Evolutionary conservation across 116 monocot genomes (phyloP), one percentile per base, ranked within the genome.

Genomic region (Iris pallida): DNA sequence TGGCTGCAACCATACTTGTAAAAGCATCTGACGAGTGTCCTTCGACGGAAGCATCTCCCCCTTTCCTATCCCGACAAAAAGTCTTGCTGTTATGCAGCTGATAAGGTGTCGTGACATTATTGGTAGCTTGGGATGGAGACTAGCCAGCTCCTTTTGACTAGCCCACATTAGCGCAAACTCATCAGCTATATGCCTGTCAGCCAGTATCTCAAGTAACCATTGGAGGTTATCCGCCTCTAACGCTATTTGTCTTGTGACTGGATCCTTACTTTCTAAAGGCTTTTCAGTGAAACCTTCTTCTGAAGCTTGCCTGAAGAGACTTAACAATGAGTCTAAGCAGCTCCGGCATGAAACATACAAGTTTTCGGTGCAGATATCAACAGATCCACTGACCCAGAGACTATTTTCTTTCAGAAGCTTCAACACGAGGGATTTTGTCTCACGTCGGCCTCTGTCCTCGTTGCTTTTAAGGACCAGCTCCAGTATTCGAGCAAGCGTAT

Each of bases 31-130:
- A 1, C 90, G 68, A 10, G 77, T 84, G 17, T 95, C 90, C 74
- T 83, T 95, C 2, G 75, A 79, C 3, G 95, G 88, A 75, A 95
- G 90, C 68, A 95, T 83, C 70, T 95, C 95, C 56, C 95, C 95
- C 78, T 63, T 88, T 48, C 95, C 95, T 43, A 95, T 87, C 5
- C 83, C 85, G 8, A 95, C 86, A 57, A 88, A 88, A 16, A 95
- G 78, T 68, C 90, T 81, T 3, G 90, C 85, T 11, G 90, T 90
- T 5, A 95, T 75, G 45, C 88, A 85, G 75, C 95, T 95, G 2
- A 95, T 65, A 8, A 82, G 79, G 68, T 95, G 90, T 12, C 95
- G 80, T 47, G 85, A 88, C 53, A 82, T 68, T 12, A 76, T 71
- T 49, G 88, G 80, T 5, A 95, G 41, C 71, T 82, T 95, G 6